Base-by-base conservation (phyloP, 148 eudicot genomes). In the Camellia sinensis region DNA sequence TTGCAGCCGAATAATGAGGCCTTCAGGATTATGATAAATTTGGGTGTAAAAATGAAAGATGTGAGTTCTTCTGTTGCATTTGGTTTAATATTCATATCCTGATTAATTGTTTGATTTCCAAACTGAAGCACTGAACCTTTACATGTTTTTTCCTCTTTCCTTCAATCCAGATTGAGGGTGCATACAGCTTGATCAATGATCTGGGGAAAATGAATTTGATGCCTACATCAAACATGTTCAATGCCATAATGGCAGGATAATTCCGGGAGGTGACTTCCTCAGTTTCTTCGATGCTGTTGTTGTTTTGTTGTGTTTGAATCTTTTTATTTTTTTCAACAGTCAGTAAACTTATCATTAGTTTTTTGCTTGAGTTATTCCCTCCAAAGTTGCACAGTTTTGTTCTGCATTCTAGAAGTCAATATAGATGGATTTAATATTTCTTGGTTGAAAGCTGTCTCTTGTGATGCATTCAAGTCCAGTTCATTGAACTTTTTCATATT, bases 21-120 rank as follows among this genome's bases (percentile, higher is more conserved):
- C 78, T 86, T 87, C 91, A 91, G 97, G 86, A 85, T 82, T 81
- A 88, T 97, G 84, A 90, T 94, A 84, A 82, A 71, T 83, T 80
- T 91, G 78, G 79, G 79, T 59, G 94, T 92, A 63, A 90, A 81
- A 86, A 88, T 92, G 92, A 97, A 91, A 87, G 99, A 97, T 85
- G 99, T 96, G 84, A 90, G 98, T 90, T 81, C 7, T 70, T 54
- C 60, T 78, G 75, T 21, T 63, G 59, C 75, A 59, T 46, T 53
- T 66, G 62, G 54, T 71, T 1, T 40, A 71, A 50, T 62, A 22
- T 46, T 46, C 75, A 53, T 78, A 45, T 78, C 7, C 41, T 46
- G 52, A 6, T 57, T 18, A n/a, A 40, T 70, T 60, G 46, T n/a
- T 5, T 50, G 12, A 22, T 46, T 22, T 59, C 43, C 43, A 9